Percentiles rank a stretch among this genome's conserved stretches.
These are phyloP conservation scores for Talaromyces sp. DNA, from an alignment of 2,329 filamentous ascomycete genomes.

Conservation along the genomic window DNA sequence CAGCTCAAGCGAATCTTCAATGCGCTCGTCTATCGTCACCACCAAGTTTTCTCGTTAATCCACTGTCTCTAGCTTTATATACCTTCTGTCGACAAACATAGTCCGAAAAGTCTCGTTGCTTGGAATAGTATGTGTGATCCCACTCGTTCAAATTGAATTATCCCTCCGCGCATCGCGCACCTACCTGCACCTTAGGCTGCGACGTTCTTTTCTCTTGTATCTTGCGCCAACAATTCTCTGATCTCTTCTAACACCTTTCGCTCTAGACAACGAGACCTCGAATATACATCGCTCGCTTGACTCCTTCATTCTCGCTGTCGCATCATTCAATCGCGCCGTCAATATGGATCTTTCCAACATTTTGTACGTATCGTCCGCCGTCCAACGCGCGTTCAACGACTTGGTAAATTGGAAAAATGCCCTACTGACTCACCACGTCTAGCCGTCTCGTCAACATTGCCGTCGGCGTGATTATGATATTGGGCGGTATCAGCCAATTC, in stretches of 20 bases:
- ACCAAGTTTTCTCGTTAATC: background rate
- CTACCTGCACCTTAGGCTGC: slow-evolving; percentile 2
- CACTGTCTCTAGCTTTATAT: background rate
- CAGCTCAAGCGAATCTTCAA: background rate
- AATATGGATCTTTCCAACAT: slow-evolving; percentile 88
- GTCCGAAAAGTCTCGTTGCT: accelerated
- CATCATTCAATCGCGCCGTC: slow-evolving; percentile 3
- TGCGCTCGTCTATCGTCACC: background rate
- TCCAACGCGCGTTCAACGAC: too few species aligned
- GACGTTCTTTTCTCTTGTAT: background rate
- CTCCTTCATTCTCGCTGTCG: background rate
- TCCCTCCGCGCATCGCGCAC: background rate
- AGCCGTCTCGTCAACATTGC: slow-evolving; percentile 94
- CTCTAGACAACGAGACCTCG: background rate
- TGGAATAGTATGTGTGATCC: background rate
- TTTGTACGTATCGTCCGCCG: slow-evolving; percentile 62
- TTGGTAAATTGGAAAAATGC: background rate
- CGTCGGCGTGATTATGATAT: slow-evolving; percentile 79
- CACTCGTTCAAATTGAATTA: background rate
- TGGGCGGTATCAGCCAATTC: slow-evolving; percentile 65
- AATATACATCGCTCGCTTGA: background rate
- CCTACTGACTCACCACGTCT: slow-evolving; percentile 21
- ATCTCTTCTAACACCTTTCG: background rate
- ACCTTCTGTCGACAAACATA: background rate
- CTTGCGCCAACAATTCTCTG: background rate